phyloP scores from a whole-genome alignment of 169 alveolate genomes.

The Eimeria sp. region DNA sequence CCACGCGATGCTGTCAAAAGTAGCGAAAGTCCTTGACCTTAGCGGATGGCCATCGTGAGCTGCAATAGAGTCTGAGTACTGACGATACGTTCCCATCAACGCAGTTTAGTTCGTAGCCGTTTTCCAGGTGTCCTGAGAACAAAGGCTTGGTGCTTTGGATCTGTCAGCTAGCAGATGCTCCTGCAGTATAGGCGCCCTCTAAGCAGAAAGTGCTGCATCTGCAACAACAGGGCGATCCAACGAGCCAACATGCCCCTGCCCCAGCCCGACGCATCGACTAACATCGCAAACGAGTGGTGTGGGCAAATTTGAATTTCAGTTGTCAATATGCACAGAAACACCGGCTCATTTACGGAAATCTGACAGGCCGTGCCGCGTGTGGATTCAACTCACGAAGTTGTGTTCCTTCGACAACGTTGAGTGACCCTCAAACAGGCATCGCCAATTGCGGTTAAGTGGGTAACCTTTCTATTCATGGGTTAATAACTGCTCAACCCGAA shows the following conservation, averaged over 20 bases:
- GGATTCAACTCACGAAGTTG: background rate
- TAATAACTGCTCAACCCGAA: background rate
- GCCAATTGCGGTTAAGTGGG: background rate
- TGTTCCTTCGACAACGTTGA: background rate
- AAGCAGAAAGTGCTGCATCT: background rate
- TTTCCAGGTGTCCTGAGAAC: background rate
- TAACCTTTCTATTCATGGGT: background rate
- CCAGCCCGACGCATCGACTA: background rate
- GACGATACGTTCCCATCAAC: background rate
- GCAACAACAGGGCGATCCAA: background rate
- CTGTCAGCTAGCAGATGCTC: background rate
- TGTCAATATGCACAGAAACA: background rate
- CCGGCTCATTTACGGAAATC: background rate
- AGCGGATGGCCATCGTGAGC: background rate
- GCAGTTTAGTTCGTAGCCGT: background rate
- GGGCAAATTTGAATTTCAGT: background rate
- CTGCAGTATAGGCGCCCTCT: background rate
- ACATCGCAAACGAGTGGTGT: background rate
- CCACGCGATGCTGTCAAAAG: background rate
- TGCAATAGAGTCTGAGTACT: background rate
- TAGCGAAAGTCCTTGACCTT: background rate
- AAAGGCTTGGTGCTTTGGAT: background rate
- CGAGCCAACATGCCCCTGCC: background rate
- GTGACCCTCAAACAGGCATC: background rate
- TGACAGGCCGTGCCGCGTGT: background rate